phyloP scores from a whole-genome alignment of 1,284 basidiomycete genomes.

The Puccinia hordei region DNA sequence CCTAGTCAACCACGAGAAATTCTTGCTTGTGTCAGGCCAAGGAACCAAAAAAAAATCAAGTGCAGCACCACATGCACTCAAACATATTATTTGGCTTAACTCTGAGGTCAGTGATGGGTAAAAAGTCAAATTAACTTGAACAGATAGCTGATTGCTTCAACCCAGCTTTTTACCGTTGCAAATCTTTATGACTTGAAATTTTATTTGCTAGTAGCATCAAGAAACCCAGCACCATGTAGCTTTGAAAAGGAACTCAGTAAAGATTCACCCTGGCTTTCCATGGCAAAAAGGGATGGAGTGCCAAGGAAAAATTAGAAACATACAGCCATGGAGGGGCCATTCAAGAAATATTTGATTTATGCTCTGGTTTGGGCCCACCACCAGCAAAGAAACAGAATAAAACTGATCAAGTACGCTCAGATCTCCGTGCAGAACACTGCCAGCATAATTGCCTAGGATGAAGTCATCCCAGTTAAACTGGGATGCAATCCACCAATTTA shows the following conservation, averaged over 20 bases:
- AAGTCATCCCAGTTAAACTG: too few species aligned
- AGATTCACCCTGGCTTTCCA: neutral
- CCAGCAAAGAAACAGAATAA: neutral
- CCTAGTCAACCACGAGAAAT: constrained; percentile 1
- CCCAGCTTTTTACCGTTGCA: neutral
- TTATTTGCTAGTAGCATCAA: neutral
- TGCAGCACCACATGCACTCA: neutral
- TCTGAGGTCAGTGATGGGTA: neutral
- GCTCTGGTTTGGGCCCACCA: neutral
- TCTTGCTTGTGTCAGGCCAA: neutral
- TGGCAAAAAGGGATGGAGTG: neutral
- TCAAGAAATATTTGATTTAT: neutral
- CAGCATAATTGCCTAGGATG: too few species aligned
- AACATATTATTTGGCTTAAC: neutral
- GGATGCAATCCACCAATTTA: too few species aligned
- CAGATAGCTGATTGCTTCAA: neutral
- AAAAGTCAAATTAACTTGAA: neutral
- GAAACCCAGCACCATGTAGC: neutral
- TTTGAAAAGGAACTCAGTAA: constrained; percentile 3
- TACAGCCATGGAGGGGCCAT: constrained; percentile 10
- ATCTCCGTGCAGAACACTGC: neutral
- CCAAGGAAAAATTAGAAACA: constrained; percentile 6
- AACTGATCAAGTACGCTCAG: neutral
- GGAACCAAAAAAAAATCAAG: too few species aligned
- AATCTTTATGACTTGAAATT: neutral